phyloP scores from a whole-genome alignment of 1,139 yeast genomes.

The Blastobotrys illinoisensis region DNA sequence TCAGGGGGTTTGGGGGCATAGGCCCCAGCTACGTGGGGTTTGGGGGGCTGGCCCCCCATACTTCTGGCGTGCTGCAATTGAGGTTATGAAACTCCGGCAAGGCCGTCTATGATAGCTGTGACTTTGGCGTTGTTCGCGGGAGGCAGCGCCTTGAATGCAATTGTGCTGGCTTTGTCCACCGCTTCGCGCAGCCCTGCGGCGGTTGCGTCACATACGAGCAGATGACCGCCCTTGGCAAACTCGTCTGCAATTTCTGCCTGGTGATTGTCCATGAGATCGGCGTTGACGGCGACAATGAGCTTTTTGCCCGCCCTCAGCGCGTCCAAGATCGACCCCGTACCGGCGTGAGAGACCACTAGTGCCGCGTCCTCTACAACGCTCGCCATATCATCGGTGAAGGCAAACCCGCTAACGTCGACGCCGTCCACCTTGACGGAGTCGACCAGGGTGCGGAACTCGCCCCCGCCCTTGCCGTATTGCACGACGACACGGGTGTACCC shows the following conservation, averaged over 20 bases:
- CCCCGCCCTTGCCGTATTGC: slow-evolving; percentile 61
- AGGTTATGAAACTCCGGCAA: slow-evolving; percentile 19
- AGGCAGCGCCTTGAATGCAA: slow-evolving; percentile 19
- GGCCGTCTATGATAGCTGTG: slow-evolving; percentile 21
- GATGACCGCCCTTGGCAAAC: slow-evolving; percentile 38
- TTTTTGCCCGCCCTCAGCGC: slow-evolving; percentile 52
- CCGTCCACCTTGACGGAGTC: slow-evolving; percentile 9
- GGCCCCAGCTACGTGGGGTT: no score
- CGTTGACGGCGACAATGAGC: slow-evolving; percentile 67
- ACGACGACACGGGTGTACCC: slow-evolving; percentile 44
- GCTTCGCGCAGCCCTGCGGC: slow-evolving; percentile 14
- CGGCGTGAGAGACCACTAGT: slow-evolving; percentile 82
- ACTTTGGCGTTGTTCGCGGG: slow-evolving; percentile 20
- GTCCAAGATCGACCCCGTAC: slow-evolving; percentile 85
- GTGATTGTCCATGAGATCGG: slow-evolving; percentile 74
- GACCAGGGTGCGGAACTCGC: slow-evolving; percentile 15
- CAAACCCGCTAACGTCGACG: slow-evolving; percentile 36
- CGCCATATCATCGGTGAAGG: slow-evolving; percentile 40
- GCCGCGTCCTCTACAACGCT: slow-evolving; percentile 40
- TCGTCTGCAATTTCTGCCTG: slow-evolving; percentile 72
- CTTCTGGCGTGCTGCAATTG: background rate
- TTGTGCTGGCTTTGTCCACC: slow-evolving; percentile 10
- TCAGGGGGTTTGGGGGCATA: no score
- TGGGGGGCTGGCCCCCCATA: background rate
- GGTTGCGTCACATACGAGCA: slow-evolving; percentile 23